Evolutionary conservation across 495 filamentous ascomycete species (phyloP), one percentile per base, ranked within the genome.

Genomic region (Penicillium samsonianum): DNA sequence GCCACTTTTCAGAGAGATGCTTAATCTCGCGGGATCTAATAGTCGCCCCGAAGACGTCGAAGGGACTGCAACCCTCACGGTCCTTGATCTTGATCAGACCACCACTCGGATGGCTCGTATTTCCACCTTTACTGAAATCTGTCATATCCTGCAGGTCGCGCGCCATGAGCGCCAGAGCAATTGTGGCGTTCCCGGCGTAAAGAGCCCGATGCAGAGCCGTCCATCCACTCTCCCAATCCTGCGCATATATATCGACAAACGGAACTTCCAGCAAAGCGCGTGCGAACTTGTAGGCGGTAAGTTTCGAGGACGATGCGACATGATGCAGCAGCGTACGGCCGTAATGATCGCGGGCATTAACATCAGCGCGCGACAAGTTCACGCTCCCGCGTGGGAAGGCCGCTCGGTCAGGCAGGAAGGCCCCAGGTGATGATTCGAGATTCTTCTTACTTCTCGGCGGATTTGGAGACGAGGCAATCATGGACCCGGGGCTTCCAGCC

Each of bases 141-240:
- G 81, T 81, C 43, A 85, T 76, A 62, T 92, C 87, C 40, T 78
- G 80, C 30, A 80, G 77, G 67, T 96, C 92, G 33, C 88, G 85
- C 43, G 84, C 80, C 58, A 98, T 82, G 42, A 98, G 83, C 12
- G 86, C 80, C 46, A 89, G 82, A 1, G 95, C 92, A 57, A 96
- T 86, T 12, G 90, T 87, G 48, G 92, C 86, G 67, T 97, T 98
- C 19, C 95, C 95, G 63, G 89, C 87, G 65, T 98, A 98, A 47
- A 98, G 78, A 10, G 95, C 91, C 62, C 94, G 84, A 64, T 98
- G 94, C 43, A 98, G 77, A 19, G 92, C 86, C 50, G 95, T 98
- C 94, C 94, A 98, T 20, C 93, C 95, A 70, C 87, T 97, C 70
- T 98, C 94, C 40, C 80, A 77, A 70, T 98, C 94, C 59, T 95